Evolutionary conservation across 78 protist genomes (phyloP).

Genomic region (Planoprotostelium fungivorum): DNA sequence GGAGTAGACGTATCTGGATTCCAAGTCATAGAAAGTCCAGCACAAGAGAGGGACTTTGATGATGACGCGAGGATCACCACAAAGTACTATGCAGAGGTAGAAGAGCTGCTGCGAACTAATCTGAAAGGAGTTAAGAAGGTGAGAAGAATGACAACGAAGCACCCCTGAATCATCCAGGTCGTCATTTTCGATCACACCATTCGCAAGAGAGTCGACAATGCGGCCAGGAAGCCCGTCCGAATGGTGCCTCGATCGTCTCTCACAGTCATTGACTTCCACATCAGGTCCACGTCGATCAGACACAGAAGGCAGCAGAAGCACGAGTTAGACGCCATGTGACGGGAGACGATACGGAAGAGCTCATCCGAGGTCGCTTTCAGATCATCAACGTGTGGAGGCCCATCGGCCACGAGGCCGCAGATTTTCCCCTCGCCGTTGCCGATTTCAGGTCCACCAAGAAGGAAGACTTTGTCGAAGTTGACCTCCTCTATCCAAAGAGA

Average conservation of each 20-base stretch:
- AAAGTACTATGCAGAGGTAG: neutral
- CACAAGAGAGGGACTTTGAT: neutral
- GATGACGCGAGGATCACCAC: neutral
- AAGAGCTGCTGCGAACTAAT: neutral
- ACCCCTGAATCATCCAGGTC: neutral
- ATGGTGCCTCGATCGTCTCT: neutral
- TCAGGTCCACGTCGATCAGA: neutral
- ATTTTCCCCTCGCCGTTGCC: neutral
- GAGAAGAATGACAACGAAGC: neutral
- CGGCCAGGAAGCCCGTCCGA: neutral
- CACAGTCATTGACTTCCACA: too few species aligned
- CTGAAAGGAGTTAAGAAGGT: neutral
- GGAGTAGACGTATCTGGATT: neutral
- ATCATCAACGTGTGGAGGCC: neutral
- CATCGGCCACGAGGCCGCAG: neutral
- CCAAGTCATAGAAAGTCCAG: neutral
- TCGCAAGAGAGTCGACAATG: neutral
- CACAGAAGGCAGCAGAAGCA: neutral
- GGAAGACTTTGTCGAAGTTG: neutral
- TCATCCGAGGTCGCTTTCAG: neutral
- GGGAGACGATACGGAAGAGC: neutral
- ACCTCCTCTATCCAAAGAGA: neutral
- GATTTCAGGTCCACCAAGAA: neutral
- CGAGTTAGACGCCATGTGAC: neutral
- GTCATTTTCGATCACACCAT: neutral